Base-by-base conservation (phyloP, 1,284 basidiomycete genomes). In the Pseudozyma sp. region DNA sequence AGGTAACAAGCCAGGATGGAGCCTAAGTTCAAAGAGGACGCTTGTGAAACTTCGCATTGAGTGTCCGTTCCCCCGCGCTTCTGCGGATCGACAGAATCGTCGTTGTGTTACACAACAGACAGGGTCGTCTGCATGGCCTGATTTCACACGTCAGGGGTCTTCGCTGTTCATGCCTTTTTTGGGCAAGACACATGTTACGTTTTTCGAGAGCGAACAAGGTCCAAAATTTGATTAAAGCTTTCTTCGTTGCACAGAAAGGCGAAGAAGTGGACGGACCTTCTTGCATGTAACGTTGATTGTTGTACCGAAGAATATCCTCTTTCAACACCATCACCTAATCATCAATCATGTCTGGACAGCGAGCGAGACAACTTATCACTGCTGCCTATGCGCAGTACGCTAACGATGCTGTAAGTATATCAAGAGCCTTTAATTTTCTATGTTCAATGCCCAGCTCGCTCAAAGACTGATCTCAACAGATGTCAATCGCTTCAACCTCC, bases 371-470 rank as follows among this genome's bases (percentile, higher is more conserved):
- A 66, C 66, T 72, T 34, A 67, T 76, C 53, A 69, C 65, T 14
- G 62, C 70, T 69, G 63, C 74, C 53, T 76, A 69, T 53, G 69
- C 74, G 66, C 74, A 76, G 66, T 76, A 63, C 25, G 66, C 70
- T 21, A 76, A 70, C 58, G 70, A 76, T 62, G 66, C 70, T 16
- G 74, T 76, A 59, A 66, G 74, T 69, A 35, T 10, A 18, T 19
- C 48, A 14, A 5, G 14, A 5, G 18, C 14, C 34, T 47, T 50
- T 18, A 16, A 16, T 36, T 9, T 38, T 9, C 8, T 50, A 19
- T 34, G 19, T 47, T 1, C 10, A 25, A 12, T 44, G 58, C 47
- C 51, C 50, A 59, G 39, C 64, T 64, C 61, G 64, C 63, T 70
- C 59, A 70, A 69, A 64, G 52, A 69, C 68, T 71, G 48, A 68